A percentile compares a stretch with the other conserved stretches of the same genome.
Evolutionary conservation across 2,329 filamentous ascomycete species (phyloP).

Genomic region (Apiospora koreana): DNA sequence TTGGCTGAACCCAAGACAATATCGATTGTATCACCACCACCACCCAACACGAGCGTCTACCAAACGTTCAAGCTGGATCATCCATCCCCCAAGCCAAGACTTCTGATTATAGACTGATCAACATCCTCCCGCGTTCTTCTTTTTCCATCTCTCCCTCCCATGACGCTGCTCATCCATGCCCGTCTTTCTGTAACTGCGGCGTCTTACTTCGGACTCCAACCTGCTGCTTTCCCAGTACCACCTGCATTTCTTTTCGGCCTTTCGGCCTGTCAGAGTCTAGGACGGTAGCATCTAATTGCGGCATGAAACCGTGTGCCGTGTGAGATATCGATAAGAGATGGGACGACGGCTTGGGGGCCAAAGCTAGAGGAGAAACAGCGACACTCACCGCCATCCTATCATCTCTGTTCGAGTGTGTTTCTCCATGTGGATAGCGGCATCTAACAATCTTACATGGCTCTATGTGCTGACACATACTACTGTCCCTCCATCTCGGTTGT

Average conservation of each 20-base stretch:
- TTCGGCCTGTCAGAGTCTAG: not conserved
- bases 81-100: conserved; percentile 1
- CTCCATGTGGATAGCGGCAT: not conserved
- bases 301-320: not conserved
- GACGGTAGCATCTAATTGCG: not conserved
- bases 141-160: not conserved
- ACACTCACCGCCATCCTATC: conserved; percentile 1
- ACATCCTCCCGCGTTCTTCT: not conserved
- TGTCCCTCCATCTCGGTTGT: not conserved
- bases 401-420: not conserved
- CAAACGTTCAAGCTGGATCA: conserved; percentile 5
- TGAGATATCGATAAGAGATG: conserved; percentile 8
- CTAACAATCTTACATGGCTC: not conserved
- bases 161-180: not conserved
- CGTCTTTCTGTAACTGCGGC: not conserved
- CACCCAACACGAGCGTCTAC: not conserved
- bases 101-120: conserved; percentile 3
- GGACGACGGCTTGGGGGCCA: not conserved
- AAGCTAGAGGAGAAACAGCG: not conserved
- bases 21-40: conserved; percentile 2
- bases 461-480: not conserved
- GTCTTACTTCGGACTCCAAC: not conserved
- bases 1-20: conserved; percentile 1
- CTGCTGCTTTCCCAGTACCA: not conserved
- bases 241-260: not conserved